Percentiles rank a stretch among this genome's conserved stretches.
Conservation (phyloP, 2,329 filamentous ascomycete genomes). For the Chaetothyriales sp. region DNA sequence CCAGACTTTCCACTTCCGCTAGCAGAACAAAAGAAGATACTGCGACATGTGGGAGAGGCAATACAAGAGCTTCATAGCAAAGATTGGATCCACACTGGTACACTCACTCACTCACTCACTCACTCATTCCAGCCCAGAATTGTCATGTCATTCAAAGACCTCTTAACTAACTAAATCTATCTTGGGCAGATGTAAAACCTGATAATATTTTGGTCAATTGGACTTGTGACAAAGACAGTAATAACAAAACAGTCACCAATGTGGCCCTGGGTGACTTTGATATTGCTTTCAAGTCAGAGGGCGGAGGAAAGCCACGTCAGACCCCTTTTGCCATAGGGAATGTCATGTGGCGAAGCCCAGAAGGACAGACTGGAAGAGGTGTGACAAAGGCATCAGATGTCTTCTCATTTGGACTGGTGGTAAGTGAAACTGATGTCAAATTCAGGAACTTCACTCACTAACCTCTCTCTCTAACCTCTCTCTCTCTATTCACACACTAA, state of each 20-base stretch:
- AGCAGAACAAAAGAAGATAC: slow-evolving; percentile 21
- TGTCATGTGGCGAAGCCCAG: slow-evolving; percentile 28
- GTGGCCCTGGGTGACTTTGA: slow-evolving; percentile 26
- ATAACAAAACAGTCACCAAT: slow-evolving; percentile 21
- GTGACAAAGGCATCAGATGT: slow-evolving; percentile 24
- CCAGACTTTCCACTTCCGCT: slow-evolving; percentile 19
- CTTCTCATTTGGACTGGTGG: slow-evolving; percentile 26
- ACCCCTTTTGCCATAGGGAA: slow-evolving; percentile 23
- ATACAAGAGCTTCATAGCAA: slow-evolving; percentile 25
- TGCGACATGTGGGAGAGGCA: slow-evolving; percentile 22
- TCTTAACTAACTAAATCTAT: slow-evolving; percentile 15
- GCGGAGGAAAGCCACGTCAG: slow-evolving; percentile 16
- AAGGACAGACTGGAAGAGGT: slow-evolving; percentile 24
- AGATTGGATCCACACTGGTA: slow-evolving; percentile 25
- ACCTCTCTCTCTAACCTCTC: slow-evolving; percentile 12
- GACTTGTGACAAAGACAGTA: slow-evolving; percentile 21
- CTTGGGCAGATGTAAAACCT: slow-evolving; percentile 25
- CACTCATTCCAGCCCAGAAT: slow-evolving; percentile 6
- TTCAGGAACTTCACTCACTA: slow-evolving; percentile 13
- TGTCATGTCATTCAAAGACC: slow-evolving; percentile 10
- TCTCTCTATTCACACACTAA: too few relatives aligned
- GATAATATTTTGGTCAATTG: slow-evolving; percentile 27
- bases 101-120: too few relatives aligned
- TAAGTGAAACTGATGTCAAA: slow-evolving; percentile 17
- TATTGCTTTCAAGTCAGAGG: slow-evolving; percentile 21